Evolutionary conservation across 2,329 filamentous ascomycete species (phyloP), one percentile per base, ranked within the genome.

Genomic region (Colletotrichum lindemuthianum): DNA sequence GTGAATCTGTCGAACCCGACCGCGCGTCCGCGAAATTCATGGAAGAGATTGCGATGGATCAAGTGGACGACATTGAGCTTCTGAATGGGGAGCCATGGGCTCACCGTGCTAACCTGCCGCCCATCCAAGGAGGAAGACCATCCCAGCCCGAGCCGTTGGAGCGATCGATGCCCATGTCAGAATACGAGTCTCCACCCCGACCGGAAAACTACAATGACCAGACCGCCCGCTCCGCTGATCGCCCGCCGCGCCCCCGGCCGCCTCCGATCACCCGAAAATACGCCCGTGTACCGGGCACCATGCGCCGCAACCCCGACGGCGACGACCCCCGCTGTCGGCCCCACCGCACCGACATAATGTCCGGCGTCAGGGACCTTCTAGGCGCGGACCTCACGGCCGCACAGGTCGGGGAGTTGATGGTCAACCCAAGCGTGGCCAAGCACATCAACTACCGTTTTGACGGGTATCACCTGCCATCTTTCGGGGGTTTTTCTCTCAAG

Each of bases 1-100:
- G 72, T 36, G 71, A 73, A 54, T 40, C 53, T 6, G 57, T 24
- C n/a, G 47, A 52, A 4, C 50, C 59, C 11, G 50, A 61, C n/a
- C 13, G 11, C 34, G 40, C 12, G 5, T 11, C 32, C 12, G 44
- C 37, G 6, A 37, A 36, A 10, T 41, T 56, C 34, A 13, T 24
- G 15, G 56, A 11, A 32, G 61, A 65, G 45, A 34, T 55, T 6
- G 51, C 47, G 8, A 37, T 44, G 13, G 55, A 52, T 33, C 40
- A 45, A 16, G 64, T 32, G 3, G 55, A 60, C 12, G 54, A 67
- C 36, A 10, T 45, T 12, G 36, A 32, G 4, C 34, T 56, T 3
- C 40, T 59, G 11, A 49, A 37, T 13, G 24, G 40, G 16, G 53
- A 63, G 54, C 63, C 63, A 1, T 66, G 59, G 59, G 51, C 56